Evolutionary conservation across 2,329 filamentous ascomycete genomes (phyloP), one percentile per base, ranked within the genome.

Genomic region (Kalmusia sp.): DNA sequence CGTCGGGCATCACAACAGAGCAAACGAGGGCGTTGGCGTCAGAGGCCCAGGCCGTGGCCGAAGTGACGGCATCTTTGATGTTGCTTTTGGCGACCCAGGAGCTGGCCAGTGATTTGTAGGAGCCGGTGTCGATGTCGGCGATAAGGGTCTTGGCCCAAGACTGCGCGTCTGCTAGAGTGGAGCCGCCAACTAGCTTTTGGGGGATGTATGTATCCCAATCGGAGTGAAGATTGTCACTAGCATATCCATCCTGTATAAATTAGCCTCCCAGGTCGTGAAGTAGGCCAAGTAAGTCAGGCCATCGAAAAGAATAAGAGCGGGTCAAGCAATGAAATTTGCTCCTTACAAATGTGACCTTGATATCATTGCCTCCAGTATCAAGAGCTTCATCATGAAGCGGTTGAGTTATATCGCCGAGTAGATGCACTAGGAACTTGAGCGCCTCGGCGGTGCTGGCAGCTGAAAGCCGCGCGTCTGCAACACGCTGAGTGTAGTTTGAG

Each of bases 11-110:
- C 17, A 38, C 17, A 11, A 38, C 35, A 21, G 35, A 22, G 35
- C 35, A 38, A 11, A 38, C 35, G 19, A 38, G 35, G 17, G 35
- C 35, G 35, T 38, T 38, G 35, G 35, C 35, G 35, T 38, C 35
- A 14, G 35, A 11, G 17, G 35, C 35, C 35, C 35, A 38, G 17
- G 35, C 35, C 17, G 35, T 38, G 9, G 35, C 35, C 1, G 35
- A 38, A 21, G 35, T 38, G 17, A 38, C 35, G 35, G 35, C 35
- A 21, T 38, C 35, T 7, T 38, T 38, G 35, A 38, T 22, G 35
- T 38, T 38, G 35, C 17, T 21, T 5, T 38, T 38, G 15, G 35
- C 17, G 35, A 38, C 19, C 35, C 35, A 22, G 35, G 35, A 38
- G 35, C 35, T 38, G 35, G 35, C 35, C 17, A 38, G 35, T 8